These are phyloP conservation scores for Andrographis paniculata DNA, from an alignment of 305 asterid genomes.

Conservation along the genomic window DNA sequence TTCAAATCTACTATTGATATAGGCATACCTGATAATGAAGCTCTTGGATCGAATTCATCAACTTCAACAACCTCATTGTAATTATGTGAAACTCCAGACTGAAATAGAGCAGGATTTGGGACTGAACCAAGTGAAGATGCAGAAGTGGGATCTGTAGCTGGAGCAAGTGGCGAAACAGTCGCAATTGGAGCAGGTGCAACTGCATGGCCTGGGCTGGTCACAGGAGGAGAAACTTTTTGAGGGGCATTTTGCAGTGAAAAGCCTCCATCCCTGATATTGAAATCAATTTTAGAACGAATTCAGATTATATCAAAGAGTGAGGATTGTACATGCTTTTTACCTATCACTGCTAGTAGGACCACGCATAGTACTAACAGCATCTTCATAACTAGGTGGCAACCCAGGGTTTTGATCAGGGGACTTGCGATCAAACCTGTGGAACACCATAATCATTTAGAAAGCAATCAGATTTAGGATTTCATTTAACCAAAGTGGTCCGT, in stretches of 20 bases:
- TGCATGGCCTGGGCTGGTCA: constrained; percentile 47
- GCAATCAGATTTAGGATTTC: constrained; percentile 7
- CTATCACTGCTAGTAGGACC: constrained; percentile 70
- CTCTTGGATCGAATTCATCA: constrained; percentile 94
- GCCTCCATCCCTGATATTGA: constrained; percentile 58
- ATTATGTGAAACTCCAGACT: constrained; percentile 19
- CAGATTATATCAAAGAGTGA: constrained; percentile 16
- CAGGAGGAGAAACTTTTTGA: not conserved
- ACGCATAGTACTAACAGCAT: constrained; percentile 54
- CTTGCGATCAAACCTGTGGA: constrained; percentile 41
- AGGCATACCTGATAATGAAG: constrained; percentile 59
- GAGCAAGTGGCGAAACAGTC: constrained; percentile 13
- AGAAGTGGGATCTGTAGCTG: constrained; percentile 28
- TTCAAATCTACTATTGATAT: too few species aligned
- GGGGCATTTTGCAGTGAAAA: constrained; percentile 11
- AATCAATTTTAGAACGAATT: constrained; percentile 18
- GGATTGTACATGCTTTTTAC: constrained; percentile 26
- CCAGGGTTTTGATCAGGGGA: constrained; percentile 57
- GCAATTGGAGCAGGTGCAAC: constrained; percentile 43
- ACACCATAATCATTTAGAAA: constrained; percentile 25
- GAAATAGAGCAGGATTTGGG: constrained; percentile 27
- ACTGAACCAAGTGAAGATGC: not conserved
- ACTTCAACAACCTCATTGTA: constrained; percentile 46
- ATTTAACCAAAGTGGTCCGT: constrained; percentile 6
- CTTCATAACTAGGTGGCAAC: constrained; percentile 86